These are phyloP conservation scores for Solanum piurae DNA, from an alignment of 257 asterid species.

Conservation along the genomic window DNA sequence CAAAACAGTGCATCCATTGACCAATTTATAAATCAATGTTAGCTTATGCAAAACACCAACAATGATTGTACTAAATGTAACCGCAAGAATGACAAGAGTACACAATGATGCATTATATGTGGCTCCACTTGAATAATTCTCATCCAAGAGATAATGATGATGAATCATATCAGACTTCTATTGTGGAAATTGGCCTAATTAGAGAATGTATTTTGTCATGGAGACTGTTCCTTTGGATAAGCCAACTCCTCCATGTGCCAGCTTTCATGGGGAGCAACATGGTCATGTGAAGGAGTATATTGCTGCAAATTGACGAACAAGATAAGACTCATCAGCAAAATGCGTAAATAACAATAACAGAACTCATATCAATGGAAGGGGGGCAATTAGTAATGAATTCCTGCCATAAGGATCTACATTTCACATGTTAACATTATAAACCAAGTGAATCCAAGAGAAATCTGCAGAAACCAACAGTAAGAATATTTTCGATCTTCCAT, in stretches of 20 bases:
- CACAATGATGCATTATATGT: slow-evolving; percentile 10
- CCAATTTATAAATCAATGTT: slow-evolving; percentile 6
- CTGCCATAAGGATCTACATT: background rate
- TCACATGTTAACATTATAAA: background rate
- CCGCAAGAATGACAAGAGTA: slow-evolving; percentile 24
- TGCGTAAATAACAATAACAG: background rate
- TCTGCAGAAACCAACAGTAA: background rate
- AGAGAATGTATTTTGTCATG: slow-evolving; percentile 21
- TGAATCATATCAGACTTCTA: slow-evolving; percentile 28
- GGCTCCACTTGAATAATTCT: slow-evolving; percentile 22
- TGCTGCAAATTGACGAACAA: slow-evolving; percentile 35
- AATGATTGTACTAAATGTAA: slow-evolving; percentile 4
- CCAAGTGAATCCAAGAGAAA: background rate
- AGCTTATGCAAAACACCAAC: slow-evolving; percentile 8
- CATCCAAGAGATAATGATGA: slow-evolving; percentile 14
- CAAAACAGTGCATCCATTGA: slow-evolving; percentile 6
- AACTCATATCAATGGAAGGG: background rate
- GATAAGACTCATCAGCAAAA: background rate
- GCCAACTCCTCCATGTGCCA: slow-evolving; percentile 77
- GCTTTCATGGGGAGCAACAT: slow-evolving; percentile 89
- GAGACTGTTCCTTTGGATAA: slow-evolving; percentile 35
- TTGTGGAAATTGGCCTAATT: slow-evolving; percentile 32
- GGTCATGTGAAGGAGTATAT: slow-evolving; percentile 44
- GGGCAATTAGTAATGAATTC: background rate
- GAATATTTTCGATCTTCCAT: background rate